Evolutionary conservation across 768 basidiomycete species (phyloP).

Genomic region (Pleurotus cornucopiae): DNA sequence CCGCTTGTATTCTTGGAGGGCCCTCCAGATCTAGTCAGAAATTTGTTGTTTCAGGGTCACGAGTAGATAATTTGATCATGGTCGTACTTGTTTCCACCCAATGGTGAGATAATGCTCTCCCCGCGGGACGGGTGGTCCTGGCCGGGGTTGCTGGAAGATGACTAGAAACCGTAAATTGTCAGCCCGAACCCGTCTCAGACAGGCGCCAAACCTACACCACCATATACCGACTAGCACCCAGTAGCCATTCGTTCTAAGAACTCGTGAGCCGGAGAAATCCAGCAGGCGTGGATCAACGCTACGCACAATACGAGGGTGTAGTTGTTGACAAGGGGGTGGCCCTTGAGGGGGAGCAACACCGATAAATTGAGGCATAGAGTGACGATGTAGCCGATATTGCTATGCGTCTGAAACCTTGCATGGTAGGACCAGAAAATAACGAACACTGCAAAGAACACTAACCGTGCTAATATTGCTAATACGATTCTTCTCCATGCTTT

Average conservation of each 20-base stretch:
- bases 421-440: not conserved
- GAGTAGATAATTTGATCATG: too few species aligned
- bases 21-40: slow-evolving; percentile 65
- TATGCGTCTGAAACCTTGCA: slow-evolving; percentile 50
- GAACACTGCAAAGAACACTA: slow-evolving; percentile 12
- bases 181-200: not conserved
- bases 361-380: slow-evolving; percentile 65
- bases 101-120: slow-evolving; percentile 75
- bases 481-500: slow-evolving; percentile 78
- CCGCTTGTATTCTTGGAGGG: slow-evolving; percentile 69
- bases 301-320: slow-evolving; percentile 67
- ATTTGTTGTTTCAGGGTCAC: not conserved
- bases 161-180: slow-evolving; percentile 37
- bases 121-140: slow-evolving; percentile 74
- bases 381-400: slow-evolving; percentile 70
- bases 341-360: slow-evolving; percentile 57
- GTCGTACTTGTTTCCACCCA: slow-evolving; percentile 78
- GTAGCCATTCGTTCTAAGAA: slow-evolving; percentile 60
- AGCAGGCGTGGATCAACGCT: not conserved
- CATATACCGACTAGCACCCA: slow-evolving; percentile 81
- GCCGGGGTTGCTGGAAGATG: slow-evolving; percentile 80
- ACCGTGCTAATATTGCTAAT: slow-evolving; percentile 86
- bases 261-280: not conserved
- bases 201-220: slow-evolving; percentile 62
- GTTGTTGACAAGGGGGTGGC: slow-evolving; percentile 65